phyloP scores from a whole-genome alignment of 2,329 filamentous ascomycete species.

The Lojkania enalia region DNA sequence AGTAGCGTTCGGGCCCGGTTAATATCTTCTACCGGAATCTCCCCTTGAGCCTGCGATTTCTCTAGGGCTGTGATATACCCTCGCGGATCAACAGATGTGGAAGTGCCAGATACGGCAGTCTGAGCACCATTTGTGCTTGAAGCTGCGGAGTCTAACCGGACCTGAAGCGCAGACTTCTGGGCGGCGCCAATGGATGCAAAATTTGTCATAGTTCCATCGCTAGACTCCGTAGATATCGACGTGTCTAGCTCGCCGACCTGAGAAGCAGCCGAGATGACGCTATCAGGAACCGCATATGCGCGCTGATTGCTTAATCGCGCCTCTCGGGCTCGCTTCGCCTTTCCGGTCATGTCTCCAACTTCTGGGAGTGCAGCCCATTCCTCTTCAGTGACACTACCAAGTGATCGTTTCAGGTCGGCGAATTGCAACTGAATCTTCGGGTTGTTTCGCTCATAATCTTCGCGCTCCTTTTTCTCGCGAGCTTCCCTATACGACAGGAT shows the following conservation, averaged over 20 bases:
- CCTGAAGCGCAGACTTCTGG: slow-evolving; percentile 91
- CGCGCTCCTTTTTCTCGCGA: slow-evolving; percentile 85
- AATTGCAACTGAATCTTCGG: slow-evolving; percentile 99
- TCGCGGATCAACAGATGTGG: slow-evolving; percentile 91
- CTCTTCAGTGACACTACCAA: slow-evolving; percentile 87
- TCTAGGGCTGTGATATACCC: slow-evolving; percentile 93
- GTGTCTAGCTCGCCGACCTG: slow-evolving; percentile 82
- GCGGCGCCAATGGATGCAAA: slow-evolving; percentile 97
- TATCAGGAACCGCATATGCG: slow-evolving; percentile 97
- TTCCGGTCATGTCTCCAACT: slow-evolving; percentile 93
- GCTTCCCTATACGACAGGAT: slow-evolving; percentile 77
- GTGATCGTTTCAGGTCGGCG: slow-evolving; percentile 87
- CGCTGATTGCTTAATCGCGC: slow-evolving; percentile 67
- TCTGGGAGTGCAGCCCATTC: slow-evolving; percentile 96
- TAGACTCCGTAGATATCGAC: slow-evolving; percentile 71
- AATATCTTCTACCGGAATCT: slow-evolving; percentile 83
- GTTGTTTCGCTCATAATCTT: slow-evolving; percentile 96
- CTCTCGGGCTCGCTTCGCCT: slow-evolving; percentile 83
- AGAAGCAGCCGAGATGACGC: slow-evolving; percentile 84
- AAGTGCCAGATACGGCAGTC: slow-evolving; percentile 66
- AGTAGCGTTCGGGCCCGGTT: slow-evolving; percentile 88
- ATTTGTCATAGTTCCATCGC: slow-evolving; percentile 92
- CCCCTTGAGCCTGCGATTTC: slow-evolving; percentile 77
- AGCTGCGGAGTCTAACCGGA: slow-evolving; percentile 88
- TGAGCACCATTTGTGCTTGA: slow-evolving; percentile 68